Evolutionary conservation across 78 protist species (phyloP).

Genomic region (Acrasis kona): DNA sequence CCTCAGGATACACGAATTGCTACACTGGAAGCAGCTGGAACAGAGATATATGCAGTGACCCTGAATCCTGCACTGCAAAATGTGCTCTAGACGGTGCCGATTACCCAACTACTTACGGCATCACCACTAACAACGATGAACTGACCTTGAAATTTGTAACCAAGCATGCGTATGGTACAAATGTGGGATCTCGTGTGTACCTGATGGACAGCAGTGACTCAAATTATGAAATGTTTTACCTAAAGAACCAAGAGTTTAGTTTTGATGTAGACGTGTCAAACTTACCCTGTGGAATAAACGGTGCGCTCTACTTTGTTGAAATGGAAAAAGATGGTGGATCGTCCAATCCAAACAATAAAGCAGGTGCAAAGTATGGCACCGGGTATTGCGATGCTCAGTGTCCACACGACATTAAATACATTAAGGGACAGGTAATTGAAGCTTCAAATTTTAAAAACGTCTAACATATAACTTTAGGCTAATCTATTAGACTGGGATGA

Average conservation of each 20-base stretch:
- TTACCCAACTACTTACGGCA: too few species aligned
- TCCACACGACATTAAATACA: conserved; percentile 56
- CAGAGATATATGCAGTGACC: too few species aligned
- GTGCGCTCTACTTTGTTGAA: conserved; percentile 53
- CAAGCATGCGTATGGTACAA: too few species aligned
- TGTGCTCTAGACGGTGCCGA: too few species aligned
- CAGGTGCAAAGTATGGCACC: conserved; percentile 58
- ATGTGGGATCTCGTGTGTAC: conserved; percentile 49
- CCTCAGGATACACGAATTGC: too few species aligned
- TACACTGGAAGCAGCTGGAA: too few species aligned
- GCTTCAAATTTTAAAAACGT: too few species aligned
- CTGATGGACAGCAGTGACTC: conserved; percentile 14
- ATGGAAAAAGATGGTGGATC: conserved; percentile 56
- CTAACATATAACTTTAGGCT: too few species aligned
- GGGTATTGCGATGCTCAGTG: conserved; percentile 74
- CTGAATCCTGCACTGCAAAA: too few species aligned
- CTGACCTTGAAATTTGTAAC: too few species aligned
- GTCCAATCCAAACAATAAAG: conserved; percentile 17
- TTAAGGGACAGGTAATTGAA: conserved; percentile 47
- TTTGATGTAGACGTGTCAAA: conserved; percentile 55
- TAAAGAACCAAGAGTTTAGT: conserved; percentile 36
- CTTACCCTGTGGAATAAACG: conserved; percentile 55
- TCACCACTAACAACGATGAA: too few species aligned
- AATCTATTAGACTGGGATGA: too few species aligned
- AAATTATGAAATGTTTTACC: conserved; percentile 38